phyloP scores from a whole-genome alignment of 768 basidiomycete genomes.

The Cubamyces sp. region DNA sequence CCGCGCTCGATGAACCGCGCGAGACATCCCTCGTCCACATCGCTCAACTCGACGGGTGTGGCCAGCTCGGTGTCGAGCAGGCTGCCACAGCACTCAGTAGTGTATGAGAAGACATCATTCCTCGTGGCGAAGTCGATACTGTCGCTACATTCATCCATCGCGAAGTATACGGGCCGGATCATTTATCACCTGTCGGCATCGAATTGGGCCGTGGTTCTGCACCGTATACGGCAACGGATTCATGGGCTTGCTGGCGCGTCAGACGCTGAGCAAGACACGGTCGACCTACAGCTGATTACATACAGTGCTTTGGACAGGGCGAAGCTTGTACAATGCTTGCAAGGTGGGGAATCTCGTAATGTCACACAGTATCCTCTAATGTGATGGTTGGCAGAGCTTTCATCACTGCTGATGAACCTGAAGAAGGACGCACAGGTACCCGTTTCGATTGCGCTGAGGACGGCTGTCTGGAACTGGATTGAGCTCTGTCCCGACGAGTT shows the following conservation, averaged over 20 bases:
- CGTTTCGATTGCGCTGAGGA: slow-evolving; percentile 71
- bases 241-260: slow-evolving; percentile 56
- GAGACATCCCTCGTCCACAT: slow-evolving; percentile 24
- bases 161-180: slow-evolving; percentile 75
- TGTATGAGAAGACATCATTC: slow-evolving; percentile 36
- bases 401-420: slow-evolving; percentile 83
- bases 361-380: neutral
- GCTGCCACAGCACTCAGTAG: slow-evolving; percentile 23
- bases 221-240: slow-evolving; percentile 71
- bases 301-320: slow-evolving; percentile 74
- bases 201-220: slow-evolving; percentile 82
- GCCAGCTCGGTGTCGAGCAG: slow-evolving; percentile 19
- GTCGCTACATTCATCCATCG: slow-evolving; percentile 63
- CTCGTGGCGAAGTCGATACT: slow-evolving; percentile 31
- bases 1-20: slow-evolving; percentile 25
- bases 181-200: slow-evolving; percentile 86
- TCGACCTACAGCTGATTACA: slow-evolving; percentile 79
- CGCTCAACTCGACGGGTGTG: slow-evolving; percentile 27
- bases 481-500: slow-evolving; percentile 78
- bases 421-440: slow-evolving; percentile 71
- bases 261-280: slow-evolving; percentile 64
- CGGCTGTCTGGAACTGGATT: slow-evolving; percentile 91
- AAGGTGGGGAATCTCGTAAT: slow-evolving; percentile 47
- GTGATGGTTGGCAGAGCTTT: slow-evolving; percentile 60
- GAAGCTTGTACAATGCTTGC: slow-evolving; percentile 71